Base-by-base conservation (phyloP, 495 filamentous ascomycete genomes). In the Ascodesmis nigricans region DNA sequence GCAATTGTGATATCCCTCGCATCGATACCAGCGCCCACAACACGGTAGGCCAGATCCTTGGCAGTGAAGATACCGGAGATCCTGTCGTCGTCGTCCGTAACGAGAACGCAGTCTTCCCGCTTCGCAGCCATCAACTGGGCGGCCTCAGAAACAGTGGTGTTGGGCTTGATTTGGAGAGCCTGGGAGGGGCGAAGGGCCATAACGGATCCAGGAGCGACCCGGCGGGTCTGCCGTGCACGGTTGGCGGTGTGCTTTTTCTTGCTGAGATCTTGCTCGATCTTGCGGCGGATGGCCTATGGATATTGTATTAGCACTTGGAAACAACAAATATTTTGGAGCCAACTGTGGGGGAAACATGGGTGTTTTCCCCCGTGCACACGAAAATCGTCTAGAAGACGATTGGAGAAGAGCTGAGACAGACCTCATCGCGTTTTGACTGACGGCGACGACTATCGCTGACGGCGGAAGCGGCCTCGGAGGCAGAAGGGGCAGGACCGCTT, bases 41-140 rank as follows among this genome's bases (percentile, higher is more conserved):
- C 87, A 36, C 87, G 72, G 60, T 93, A 99, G 1, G 87, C 87
- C 44, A 99, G 65, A 62, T 99, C 87, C 63, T 99, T 99, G 21
- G 87, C 87, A 2, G 87, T 99, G 56, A 99, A 99, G 46, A 99
- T 99, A 56, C 87, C 87, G 7, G 87, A 73, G 55, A 99, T 95
- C 5, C 87, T 66, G 38, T 99, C 87, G 58, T 99, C 81, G 40
- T 95, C 90, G 49, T 95, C 84, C 16, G 90, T 99, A 23, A 99
- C 87, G 34, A 99, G 61, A n/a, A 99, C 87, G 52, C 87, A 99
- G 58, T 99, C 87, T 52, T 95, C 87, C 38, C 87, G 66, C 65
- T 99, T 99, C 19, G 87, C 87, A 19, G 87, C 87, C 87, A 99
- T 99, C 52, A 99, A 62, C 60, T 99, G 90, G 20, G 87, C 84